Percentiles rank a stretch among this genome's conserved stretches.
These are phyloP conservation scores for Pisolithus thermaeus DNA, from an alignment of 1,284 basidiomycete species.

Conservation along the genomic window DNA sequence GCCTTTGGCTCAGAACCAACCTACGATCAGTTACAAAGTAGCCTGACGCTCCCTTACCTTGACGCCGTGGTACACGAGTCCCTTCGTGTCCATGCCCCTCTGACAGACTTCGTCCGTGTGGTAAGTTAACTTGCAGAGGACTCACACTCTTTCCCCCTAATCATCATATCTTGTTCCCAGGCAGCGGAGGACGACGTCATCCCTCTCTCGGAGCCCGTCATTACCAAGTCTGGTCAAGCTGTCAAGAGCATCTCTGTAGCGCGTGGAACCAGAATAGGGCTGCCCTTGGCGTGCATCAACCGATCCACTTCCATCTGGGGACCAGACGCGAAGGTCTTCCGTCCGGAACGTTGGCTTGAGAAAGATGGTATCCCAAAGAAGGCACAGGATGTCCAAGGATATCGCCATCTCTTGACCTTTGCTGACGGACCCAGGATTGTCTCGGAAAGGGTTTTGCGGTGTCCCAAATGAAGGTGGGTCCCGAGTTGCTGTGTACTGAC, in stretches of 20 bases:
- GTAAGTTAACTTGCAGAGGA: constrained; percentile 21
- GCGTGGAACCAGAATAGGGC: constrained; percentile 38
- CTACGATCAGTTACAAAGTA: constrained; percentile 29
- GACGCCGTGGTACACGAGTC: constrained; percentile 26
- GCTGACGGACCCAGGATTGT: constrained; percentile 27
- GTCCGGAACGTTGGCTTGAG: constrained; percentile 36
- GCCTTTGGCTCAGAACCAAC: constrained; percentile 26
- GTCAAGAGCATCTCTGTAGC: constrained; percentile 38
- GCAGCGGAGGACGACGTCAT: constrained; percentile 48
- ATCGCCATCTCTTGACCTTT: constrained; percentile 25
- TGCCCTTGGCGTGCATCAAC: constrained; percentile 21
- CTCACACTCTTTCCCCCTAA: too few species aligned
- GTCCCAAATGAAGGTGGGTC: constrained; percentile 26
- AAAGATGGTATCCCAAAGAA: constrained; percentile 15
- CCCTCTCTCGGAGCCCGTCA: constrained; percentile 42
- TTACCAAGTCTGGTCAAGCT: constrained; percentile 31
- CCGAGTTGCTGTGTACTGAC: too few species aligned
- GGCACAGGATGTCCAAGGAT: constrained; percentile 22
- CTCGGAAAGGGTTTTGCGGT: constrained; percentile 28
- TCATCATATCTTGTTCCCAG: constrained; percentile 18
- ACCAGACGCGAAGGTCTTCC: constrained; percentile 29
- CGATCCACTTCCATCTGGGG: constrained; percentile 38
- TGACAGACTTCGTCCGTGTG: constrained; percentile 10
- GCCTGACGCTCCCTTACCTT: constrained; percentile 29
- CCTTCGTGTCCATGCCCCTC: constrained; percentile 14